Percentiles rank a stretch among this genome's conserved stretches.
phyloP scores from a whole-genome alignment of 257 asterid genomes.

The Paraleonurus japonicus region DNA sequence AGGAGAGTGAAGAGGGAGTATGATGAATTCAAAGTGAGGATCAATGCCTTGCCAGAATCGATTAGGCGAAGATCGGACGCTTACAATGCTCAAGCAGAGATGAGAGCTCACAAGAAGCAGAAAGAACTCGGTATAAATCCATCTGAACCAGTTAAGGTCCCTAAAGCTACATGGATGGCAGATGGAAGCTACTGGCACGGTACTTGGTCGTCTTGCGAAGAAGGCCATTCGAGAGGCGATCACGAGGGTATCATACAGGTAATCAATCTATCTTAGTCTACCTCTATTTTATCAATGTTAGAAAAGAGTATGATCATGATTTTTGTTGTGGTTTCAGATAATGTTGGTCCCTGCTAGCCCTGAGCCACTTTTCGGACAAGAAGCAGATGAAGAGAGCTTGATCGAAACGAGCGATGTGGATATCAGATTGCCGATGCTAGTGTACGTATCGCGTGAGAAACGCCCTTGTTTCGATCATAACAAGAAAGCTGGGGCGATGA shows the following conservation, averaged over 20 bases:
- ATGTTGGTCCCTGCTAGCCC: conserved; percentile 84
- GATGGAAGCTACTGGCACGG: conserved; percentile 96
- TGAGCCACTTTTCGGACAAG: conserved; percentile 67
- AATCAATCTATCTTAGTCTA: no score
- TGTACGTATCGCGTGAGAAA: conserved; percentile 91
- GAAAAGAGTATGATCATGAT: no score
- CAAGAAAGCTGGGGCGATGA: conserved; percentile 98
- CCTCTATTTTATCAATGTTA: no score
- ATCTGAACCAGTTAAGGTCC: conserved; percentile 52
- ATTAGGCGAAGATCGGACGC: conserved; percentile 90
- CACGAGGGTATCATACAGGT: conserved; percentile 96
- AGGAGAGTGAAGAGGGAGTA: conserved; percentile 86
- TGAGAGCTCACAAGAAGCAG: conserved; percentile 68
- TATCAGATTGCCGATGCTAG: conserved; percentile 83
- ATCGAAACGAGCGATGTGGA: conserved; percentile 69
- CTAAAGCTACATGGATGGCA: conserved; percentile 93
- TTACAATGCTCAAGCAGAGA: conserved; percentile 74
- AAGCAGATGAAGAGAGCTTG: conserved; percentile 53
- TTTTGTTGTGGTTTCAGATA: conserved; percentile 46
- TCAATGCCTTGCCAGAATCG: conserved; percentile 76
- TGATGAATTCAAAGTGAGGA: conserved; percentile 85
- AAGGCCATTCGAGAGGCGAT: conserved; percentile 77
- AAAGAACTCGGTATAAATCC: conserved; percentile 54
- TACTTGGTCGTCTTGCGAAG: conserved; percentile 70
- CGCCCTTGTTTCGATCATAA: conserved; percentile 78